phyloP scores from a whole-genome alignment of 2,329 filamentous ascomycete genomes.

The Didymella keratinophila region DNA sequence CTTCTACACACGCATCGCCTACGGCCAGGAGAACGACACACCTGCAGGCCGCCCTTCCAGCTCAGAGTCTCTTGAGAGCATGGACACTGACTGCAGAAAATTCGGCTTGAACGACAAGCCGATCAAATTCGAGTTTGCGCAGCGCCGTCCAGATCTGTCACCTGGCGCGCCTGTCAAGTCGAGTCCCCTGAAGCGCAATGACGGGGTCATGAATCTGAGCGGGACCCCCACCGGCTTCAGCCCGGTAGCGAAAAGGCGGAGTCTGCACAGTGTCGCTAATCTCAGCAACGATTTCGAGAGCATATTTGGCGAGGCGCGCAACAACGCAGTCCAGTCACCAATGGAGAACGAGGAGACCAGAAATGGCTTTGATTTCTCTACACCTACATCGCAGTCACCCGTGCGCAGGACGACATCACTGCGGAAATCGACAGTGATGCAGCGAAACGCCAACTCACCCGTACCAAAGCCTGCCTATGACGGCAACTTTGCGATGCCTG shows the following conservation, averaged over 20 bases:
- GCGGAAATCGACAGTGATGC: constrained; percentile 85
- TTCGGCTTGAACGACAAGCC: constrained; percentile 54
- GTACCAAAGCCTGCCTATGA: constrained; percentile 51
- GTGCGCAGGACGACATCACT: constrained; percentile 70
- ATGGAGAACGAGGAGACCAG: constrained; percentile 35
- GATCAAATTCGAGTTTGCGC: constrained; percentile 57
- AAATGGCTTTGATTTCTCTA: constrained; percentile 49
- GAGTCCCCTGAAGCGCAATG: constrained; percentile 90
- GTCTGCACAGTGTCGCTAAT: constrained; percentile 76
- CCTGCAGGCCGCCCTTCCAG: constrained; percentile 42
- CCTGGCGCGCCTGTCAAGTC: constrained; percentile 63
- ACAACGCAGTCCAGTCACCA: constrained; percentile 18
- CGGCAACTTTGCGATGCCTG: constrained; percentile 62
- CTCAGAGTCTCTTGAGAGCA: constrained; percentile 29
- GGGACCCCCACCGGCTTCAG: constrained; percentile 75
- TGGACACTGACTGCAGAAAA: constrained; percentile 50
- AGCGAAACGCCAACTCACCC: constrained; percentile 66
- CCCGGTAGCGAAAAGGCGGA: constrained; percentile 89
- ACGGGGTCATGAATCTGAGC: constrained; percentile 88
- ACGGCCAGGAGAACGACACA: constrained; percentile 56
- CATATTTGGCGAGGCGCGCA: constrained; percentile 71
- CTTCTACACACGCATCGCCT: constrained; percentile 57
- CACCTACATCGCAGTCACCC: constrained; percentile 45
- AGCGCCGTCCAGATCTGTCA: constrained; percentile 37
- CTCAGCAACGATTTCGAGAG: constrained; percentile 69